Evolutionary conservation across 768 basidiomycete genomes (phyloP).

Genomic region (Boletus tomentosulus): DNA sequence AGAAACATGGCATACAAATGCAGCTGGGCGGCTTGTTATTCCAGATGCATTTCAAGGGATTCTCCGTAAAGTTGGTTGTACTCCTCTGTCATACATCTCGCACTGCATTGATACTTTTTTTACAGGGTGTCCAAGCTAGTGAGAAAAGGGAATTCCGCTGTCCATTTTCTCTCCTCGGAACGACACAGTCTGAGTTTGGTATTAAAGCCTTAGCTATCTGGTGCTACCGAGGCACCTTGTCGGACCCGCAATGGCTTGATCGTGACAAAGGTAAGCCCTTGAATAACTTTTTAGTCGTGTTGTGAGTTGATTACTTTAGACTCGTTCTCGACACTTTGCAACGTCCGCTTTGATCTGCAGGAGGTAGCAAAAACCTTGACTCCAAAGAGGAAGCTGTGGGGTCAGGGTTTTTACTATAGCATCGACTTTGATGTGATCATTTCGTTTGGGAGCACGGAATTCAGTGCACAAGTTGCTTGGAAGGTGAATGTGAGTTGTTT

Average conservation of each 20-base stretch:
- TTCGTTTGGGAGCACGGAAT: conserved; percentile 26
- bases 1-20: conserved; percentile 1
- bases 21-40: not conserved
- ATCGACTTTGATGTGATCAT: conserved; percentile 9
- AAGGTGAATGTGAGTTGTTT: not conserved
- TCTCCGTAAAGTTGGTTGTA: conserved; percentile 5
- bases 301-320: conserved; percentile 1
- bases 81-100: not conserved
- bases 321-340: conserved; percentile 12
- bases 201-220: not conserved
- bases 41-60: conserved; percentile 5
- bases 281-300: rapidly evolving
- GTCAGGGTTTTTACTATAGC: conserved; percentile 5
- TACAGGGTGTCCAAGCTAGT: conserved; percentile 6
- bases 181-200: conserved; percentile 1
- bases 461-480: conserved; percentile 2
- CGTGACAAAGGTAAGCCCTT: not conserved
- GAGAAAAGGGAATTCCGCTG: conserved; percentile 16
- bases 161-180: not conserved
- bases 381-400: not conserved
- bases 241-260: conserved; percentile 13
- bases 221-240: conserved; percentile 12
- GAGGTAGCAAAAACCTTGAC: conserved; percentile 4
- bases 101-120: not conserved
- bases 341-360: conserved; percentile 1